Evolutionary conservation across 176 grass and related monocot species (phyloP), one percentile per base, ranked within the genome.

Genomic region (Carex pumila): DNA sequence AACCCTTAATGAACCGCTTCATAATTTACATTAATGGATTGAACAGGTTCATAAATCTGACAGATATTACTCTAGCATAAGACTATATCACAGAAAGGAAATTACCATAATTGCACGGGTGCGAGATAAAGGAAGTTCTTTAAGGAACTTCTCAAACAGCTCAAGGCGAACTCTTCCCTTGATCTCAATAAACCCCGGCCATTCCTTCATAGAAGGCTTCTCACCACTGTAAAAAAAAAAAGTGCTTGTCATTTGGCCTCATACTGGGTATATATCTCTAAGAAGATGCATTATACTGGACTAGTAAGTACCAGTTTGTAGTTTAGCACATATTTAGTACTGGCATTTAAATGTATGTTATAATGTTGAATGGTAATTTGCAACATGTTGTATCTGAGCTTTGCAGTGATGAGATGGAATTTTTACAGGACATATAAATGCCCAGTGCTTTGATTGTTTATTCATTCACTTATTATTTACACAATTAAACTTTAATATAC

Each of bases 171-270:
- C 90, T 85, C 79, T 91, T 84, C 92, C 92, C 72, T 93, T 98
- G 77, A 98, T 90, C 79, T 98, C 89, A 85, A 94, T 83, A 87
- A 89, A 83, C 86, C 52, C 84, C 32, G 50, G 43, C 89, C 95
- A 98, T 60, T 92, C 87, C 60, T 90, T 92, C 86, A 89, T 91
- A 39, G 89, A 90, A 85, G 89, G 83, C 84, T 90, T 92, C 81
- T 97, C 89, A 86, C 92, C 90, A 75, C 92, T 97, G 89, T 47
- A 78, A 78, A 78, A 32, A 77, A 77, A 78, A 56, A 17, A 78
- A 57, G 13, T 78, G 29, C 52, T 78, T 78, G 34, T 53, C 10
- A 78, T 78, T 57, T 57, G 32, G 18, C 14, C 13, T 56, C 49
- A 55, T 13, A 57, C 50, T 36, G 52, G 29, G 11, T 55, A 55